Evolutionary conservation across 768 basidiomycete species (phyloP).

Genomic region (Fomitopsis serialis): DNA sequence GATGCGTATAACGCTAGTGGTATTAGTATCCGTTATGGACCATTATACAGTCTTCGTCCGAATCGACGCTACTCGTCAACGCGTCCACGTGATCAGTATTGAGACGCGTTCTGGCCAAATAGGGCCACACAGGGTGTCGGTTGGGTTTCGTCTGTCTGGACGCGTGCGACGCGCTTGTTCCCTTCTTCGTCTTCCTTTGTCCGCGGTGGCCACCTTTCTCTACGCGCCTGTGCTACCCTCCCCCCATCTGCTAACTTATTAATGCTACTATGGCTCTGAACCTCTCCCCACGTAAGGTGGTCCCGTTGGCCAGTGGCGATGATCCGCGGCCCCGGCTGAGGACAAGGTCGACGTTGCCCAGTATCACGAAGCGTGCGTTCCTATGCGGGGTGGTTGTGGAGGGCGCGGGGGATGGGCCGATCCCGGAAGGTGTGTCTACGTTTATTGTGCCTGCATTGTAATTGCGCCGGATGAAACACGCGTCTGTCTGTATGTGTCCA

Average conservation of each 20-base stretch:
- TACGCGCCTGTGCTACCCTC: slow-evolving; percentile 3
- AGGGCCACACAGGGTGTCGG: not conserved
- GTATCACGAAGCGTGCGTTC: slow-evolving; percentile 75
- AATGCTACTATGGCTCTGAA: slow-evolving; percentile 50
- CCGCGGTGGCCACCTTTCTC: not conserved
- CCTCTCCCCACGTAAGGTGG: slow-evolving; percentile 65
- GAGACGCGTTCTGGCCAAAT: not conserved
- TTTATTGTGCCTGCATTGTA: not conserved
- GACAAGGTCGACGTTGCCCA: slow-evolving; percentile 30
- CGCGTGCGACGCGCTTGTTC: slow-evolving; percentile 7
- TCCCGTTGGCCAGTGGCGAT: slow-evolving; percentile 70
- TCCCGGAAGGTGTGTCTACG: slow-evolving; percentile 52
- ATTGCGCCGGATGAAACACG: not conserved
- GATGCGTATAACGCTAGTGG: too few species aligned
- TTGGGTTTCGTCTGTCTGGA: not conserved
- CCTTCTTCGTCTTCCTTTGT: not conserved
- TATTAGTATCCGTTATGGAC: too few species aligned
- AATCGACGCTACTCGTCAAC: too few species aligned
- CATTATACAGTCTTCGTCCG: too few species aligned
- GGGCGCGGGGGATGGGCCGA: slow-evolving; percentile 64
- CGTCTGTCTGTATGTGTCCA: not conserved
- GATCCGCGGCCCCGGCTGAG: slow-evolving; percentile 40
- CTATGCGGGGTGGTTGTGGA: slow-evolving; percentile 90
- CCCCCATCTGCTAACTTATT: slow-evolving; percentile 1
- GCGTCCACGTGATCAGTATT: not conserved